These are phyloP conservation scores for Pontederia crassipes DNA, from an alignment of 176 grass and related monocot species.

Conservation along the genomic window DNA sequence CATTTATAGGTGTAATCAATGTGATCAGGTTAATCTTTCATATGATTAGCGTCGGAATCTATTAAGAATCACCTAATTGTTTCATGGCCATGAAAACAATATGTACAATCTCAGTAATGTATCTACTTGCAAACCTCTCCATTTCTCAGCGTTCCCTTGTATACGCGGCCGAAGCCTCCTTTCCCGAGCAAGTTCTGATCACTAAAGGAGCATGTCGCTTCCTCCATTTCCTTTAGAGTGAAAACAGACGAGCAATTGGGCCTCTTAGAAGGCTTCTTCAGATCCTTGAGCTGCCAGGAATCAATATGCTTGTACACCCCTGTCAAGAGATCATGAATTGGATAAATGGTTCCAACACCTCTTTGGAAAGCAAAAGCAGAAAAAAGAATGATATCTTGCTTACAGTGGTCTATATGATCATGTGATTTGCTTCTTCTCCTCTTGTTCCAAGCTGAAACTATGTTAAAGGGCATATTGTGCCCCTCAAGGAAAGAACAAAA, in stretches of 20 bases:
- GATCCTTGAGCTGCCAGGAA: slow-evolving; percentile 71
- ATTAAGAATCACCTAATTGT: no score
- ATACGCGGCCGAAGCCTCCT: slow-evolving; percentile 92
- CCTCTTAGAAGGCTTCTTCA: slow-evolving; percentile 31
- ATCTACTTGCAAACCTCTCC: slow-evolving; percentile 45
- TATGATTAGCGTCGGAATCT: no score
- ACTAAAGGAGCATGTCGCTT: slow-evolving; percentile 58
- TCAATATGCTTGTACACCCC: slow-evolving; percentile 93
- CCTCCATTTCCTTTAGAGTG: slow-evolving; percentile 98
- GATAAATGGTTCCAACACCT: background rate
- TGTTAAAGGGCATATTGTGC: slow-evolving; percentile 69
- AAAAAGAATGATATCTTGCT: slow-evolving; percentile 21
- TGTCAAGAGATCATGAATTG: slow-evolving; percentile 22
- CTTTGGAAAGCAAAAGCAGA: background rate
- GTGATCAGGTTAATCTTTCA: no score
- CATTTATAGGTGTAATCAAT: no score
- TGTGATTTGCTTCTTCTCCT: slow-evolving; percentile 80
- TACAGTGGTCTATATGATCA: slow-evolving; percentile 83
- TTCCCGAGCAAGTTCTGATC: slow-evolving; percentile 82
- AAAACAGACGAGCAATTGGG: slow-evolving; percentile 71
- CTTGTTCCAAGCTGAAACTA: slow-evolving; percentile 94
- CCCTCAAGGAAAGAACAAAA: background rate
- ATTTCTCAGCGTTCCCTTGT: slow-evolving; percentile 75
- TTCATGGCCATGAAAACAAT: no score
- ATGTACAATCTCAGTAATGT: background rate